phyloP scores from a whole-genome alignment of 2,329 filamentous ascomycete genomes.

The Exophiala spinifera region DNA sequence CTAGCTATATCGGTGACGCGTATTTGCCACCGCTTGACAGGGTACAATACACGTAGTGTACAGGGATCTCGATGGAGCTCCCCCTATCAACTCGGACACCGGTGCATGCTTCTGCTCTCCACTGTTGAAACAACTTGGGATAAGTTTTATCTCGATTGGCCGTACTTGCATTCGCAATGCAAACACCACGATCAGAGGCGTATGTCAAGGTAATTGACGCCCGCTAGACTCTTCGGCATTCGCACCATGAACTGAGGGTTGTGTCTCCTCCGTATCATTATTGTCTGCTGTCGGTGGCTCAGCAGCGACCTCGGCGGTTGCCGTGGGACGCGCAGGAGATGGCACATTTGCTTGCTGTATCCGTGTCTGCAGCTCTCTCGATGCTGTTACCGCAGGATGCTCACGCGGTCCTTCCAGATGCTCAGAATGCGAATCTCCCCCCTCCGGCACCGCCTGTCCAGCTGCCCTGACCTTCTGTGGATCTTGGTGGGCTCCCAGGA shows the following conservation, averaged over 20 bases:
- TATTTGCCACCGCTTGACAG: too few relatives aligned
- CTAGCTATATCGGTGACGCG: too few relatives aligned
- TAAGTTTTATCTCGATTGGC: too few relatives aligned
- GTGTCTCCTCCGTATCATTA: not conserved
- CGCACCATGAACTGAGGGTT: not conserved
- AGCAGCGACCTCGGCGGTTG: not conserved
- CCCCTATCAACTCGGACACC: too few relatives aligned
- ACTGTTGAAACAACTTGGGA: too few relatives aligned
- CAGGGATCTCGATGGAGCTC: too few relatives aligned
- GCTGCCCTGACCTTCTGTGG: not conserved
- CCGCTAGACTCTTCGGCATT: not conserved
- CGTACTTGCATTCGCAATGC: too few relatives aligned
- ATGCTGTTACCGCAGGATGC: not conserved
- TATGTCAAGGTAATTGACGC: not conserved
- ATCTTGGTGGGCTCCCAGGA: slow-evolving; percentile 14
- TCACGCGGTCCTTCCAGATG: not conserved
- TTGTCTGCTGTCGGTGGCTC: not conserved
- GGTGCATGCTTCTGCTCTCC: too few relatives aligned
- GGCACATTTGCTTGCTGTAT: not conserved
- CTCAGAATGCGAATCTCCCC: not conserved
- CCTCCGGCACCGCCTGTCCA: not conserved
- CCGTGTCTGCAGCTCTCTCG: not conserved
- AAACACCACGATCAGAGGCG: too few relatives aligned
- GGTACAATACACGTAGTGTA: too few relatives aligned
- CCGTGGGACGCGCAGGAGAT: not conserved